phyloP scores from a whole-genome alignment of 768 basidiomycete genomes.

The Sarcomyxa edulis region DNA sequence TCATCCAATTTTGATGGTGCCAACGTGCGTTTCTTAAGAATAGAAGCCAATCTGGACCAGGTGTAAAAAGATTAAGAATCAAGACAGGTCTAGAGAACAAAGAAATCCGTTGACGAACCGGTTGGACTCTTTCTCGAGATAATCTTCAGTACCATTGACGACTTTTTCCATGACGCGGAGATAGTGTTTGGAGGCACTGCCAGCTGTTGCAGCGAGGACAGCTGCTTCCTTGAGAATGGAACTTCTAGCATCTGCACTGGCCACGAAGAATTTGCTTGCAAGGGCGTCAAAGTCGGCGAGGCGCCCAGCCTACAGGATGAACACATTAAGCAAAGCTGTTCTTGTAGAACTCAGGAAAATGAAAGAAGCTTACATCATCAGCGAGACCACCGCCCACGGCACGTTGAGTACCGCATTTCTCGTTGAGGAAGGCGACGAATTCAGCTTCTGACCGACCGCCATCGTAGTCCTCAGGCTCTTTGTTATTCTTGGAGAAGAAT shows the following conservation, averaged over 20 bases:
- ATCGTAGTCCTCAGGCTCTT: conserved; percentile 61
- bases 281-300: conserved; percentile 70
- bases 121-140: conserved; percentile 80
- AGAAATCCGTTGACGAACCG: conserved; percentile 43
- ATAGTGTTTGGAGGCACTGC: conserved; percentile 68
- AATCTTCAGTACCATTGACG: conserved; percentile 60
- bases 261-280: conserved; percentile 69
- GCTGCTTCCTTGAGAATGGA: conserved; percentile 65
- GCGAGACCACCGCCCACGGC: conserved; percentile 78
- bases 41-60: conserved; percentile 55
- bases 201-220: conserved; percentile 42
- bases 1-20: conserved; percentile 83
- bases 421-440: conserved; percentile 76
- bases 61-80: conserved; percentile 11
- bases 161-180: conserved; percentile 89
- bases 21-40: conserved; percentile 76
- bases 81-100: conserved; percentile 9
- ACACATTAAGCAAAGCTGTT: conserved; percentile 4
- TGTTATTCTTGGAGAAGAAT: conserved; percentile 79
- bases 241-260: conserved; percentile 49
- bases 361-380: conserved; percentile 42
- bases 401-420: conserved; percentile 83
- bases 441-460: conserved; percentile 68
- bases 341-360: neutral
- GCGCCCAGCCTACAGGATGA: conserved; percentile 66